Conservation (phyloP, 2,329 filamentous ascomycete genomes). For the Colletotrichum destructivum region DNA sequence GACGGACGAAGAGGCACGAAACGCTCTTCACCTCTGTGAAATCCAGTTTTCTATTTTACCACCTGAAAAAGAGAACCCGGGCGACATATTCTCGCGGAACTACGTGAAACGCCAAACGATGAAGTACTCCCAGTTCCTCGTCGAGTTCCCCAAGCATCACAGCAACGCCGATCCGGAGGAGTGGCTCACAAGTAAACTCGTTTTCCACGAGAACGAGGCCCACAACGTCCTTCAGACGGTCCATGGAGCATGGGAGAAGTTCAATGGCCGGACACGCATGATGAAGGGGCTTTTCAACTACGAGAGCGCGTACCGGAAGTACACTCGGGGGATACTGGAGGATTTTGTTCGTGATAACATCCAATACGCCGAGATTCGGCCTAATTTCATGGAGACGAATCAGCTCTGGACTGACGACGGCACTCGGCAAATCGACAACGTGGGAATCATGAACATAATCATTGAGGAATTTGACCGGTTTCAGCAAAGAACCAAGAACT, state of each 20-base stretch:
- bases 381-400: slow-evolving; percentile 77
- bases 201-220: slow-evolving; percentile 73
- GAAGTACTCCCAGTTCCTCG: slow-evolving; percentile 59
- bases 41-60: slow-evolving; percentile 69
- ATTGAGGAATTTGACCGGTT: slow-evolving; percentile 68
- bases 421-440: slow-evolving; percentile 64
- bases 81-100: slow-evolving; percentile 63
- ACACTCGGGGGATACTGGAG: slow-evolving; percentile 72
- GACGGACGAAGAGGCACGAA: slow-evolving; percentile 43
- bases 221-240: slow-evolving; percentile 66
- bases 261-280: slow-evolving; percentile 78
- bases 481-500: slow-evolving; percentile 52
- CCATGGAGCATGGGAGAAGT: slow-evolving; percentile 72
- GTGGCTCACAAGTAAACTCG: slow-evolving; percentile 75
- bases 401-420: slow-evolving; percentile 74
- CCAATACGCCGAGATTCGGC: slow-evolving; percentile 80
- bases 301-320: slow-evolving; percentile 72
- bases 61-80: slow-evolving; percentile 52
- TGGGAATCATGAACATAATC: slow-evolving; percentile 73
- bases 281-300: slow-evolving; percentile 83
- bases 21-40: slow-evolving; percentile 61
- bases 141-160: slow-evolving; percentile 51
- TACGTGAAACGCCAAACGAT: slow-evolving; percentile 65
- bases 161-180: slow-evolving; percentile 52
- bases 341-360: slow-evolving; percentile 76